Base-by-base conservation (phyloP, 768 basidiomycete genomes). In the Pulveroboletus sp. region DNA sequence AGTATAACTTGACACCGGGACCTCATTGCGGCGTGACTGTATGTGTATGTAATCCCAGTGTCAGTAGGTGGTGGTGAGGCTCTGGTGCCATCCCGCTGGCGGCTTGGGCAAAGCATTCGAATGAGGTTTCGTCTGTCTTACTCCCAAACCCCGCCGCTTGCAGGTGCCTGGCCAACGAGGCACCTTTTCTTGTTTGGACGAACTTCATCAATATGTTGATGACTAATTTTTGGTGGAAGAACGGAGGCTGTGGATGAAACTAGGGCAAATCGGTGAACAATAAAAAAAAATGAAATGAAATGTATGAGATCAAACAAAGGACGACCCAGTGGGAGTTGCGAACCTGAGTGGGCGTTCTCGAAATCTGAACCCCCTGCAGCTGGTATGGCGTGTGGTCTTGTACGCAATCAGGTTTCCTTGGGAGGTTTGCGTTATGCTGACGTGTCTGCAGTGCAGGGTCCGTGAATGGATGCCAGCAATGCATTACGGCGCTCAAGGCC, bases 401-500 rank as follows among this genome's bases (percentile, higher is more conserved):
- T 66, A 61, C 64, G 61, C 55, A 64, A 66, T 63, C 51, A 52
- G 54, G 52, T 54, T 58, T 51, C 44, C 50, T 53, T 46, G 44
- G 38, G 28, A 40, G 35, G 49, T 46, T 61, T 33, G 53, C 55
- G 60, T 62, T 41, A 58, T 56, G 63, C 39, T 64, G 58, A 66
- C 63, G 63, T 66, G 56, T 64, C 65, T 54, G 44, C 28, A 50
- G 32, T 28, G 11, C 63, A 65, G 53, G 62, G 64, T 63, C 55
- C 40, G 37, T 50, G 55, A 54, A 51, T 40, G 33, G 37, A 57
- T 65, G 63, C 63, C 63, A 63, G 57, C 60, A 65, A 49, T 39
- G 43, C 57, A 50, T 66, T 64, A 66, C 64, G 62, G 64, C 58
- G 58, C 48, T 31, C 55, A 48, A 52, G 45, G 14, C 21, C 53